Evolutionary conservation across 192 early-diverging fungal genomes (phyloP), one percentile per base, ranked within the genome.

Genomic region (Jimgerdemannia flammicorona): DNA sequence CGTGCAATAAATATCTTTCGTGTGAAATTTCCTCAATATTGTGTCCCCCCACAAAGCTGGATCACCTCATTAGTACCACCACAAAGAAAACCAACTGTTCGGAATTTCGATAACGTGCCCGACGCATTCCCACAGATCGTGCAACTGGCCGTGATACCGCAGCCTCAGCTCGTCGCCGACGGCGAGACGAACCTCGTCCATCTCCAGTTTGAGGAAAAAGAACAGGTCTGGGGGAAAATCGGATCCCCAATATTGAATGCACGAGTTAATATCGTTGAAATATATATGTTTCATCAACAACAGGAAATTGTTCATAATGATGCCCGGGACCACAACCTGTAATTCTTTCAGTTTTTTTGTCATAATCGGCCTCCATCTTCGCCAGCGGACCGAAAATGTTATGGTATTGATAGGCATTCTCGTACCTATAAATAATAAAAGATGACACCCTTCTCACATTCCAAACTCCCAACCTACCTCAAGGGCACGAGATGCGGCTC

Each of bases 321-420:
- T n/a, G n/a, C n/a, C n/a, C n/a, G n/a, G n/a, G n/a, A n/a, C n/a
- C n/a, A n/a, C 70, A 72, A 83, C 84, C 71, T 87, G 86, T 17
- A 83, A 79, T 69, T 87, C 84, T 69, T 82, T 87, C 42, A 87
- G 74, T n/a, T 44, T 85, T 82, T 59, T 84, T 87, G 49, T 84
- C 84, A 44, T 87, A 82, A 20, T 85, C 85, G 17, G 81, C 84
- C 73, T 99, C 98, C 86, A 97, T 89, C 72, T 95, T 94, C 19
- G 99, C 95, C 54, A 99, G 82, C 4, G 97, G 96, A 0, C 93
- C 96, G 85, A 99, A 96, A 40, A 95, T 96, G 78, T 92, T 96
- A 77, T 96, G 96, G 82, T 99, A 99, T 80, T 97, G 95, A 81
- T 97, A 97, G 2, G 96, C 97, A 83, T 99, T 96, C 67, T 99